These are phyloP conservation scores for Zygoascus sp. DNA, from an alignment of 1,139 yeast genomes.

Conservation along the genomic window DNA sequence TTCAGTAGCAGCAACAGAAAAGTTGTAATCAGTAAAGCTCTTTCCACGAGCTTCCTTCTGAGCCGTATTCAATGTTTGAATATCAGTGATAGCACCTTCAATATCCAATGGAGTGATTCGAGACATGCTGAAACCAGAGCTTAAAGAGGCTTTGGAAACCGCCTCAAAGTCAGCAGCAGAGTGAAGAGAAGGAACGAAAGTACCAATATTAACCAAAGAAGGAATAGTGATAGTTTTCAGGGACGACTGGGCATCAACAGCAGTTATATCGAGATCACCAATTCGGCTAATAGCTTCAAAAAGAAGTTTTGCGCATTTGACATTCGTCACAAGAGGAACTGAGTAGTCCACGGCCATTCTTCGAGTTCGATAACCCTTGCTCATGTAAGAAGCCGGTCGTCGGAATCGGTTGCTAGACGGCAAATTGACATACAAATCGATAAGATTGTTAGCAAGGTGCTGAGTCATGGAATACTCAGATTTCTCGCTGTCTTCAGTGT, in stretches of 20 bases:
- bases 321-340: slow-evolving; percentile 95
- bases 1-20: slow-evolving; percentile 79
- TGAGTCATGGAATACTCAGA: slow-evolving; percentile 93
- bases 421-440: slow-evolving; percentile 91
- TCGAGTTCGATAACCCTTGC: slow-evolving; percentile 96
- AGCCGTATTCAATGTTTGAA: slow-evolving; percentile 60
- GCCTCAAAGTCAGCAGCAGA: slow-evolving; percentile 53
- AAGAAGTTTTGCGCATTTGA: slow-evolving; percentile 92
- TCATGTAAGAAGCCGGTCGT: slow-evolving; percentile 97
- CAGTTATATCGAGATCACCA: slow-evolving; percentile 60
- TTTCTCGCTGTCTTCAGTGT: slow-evolving; percentile 66
- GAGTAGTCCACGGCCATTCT: slow-evolving; percentile 99
- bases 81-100: slow-evolving; percentile 61
- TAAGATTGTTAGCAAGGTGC: slow-evolving; percentile 93
- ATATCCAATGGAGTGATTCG: slow-evolving; percentile 72
- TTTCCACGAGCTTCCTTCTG: slow-evolving; percentile 46
- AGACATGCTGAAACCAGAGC: slow-evolving; percentile 86
- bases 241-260: slow-evolving; percentile 86
- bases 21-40: slow-evolving; percentile 72
- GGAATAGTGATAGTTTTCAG: slow-evolving; percentile 80
- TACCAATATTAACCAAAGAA: slow-evolving; percentile 77
- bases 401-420: slow-evolving; percentile 97
- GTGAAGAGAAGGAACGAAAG: slow-evolving; percentile 69
- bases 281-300: slow-evolving; percentile 85
- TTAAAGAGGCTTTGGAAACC: slow-evolving; percentile 66